Base-by-base conservation (phyloP, 148 eudicot species). In the Diospyros lotus region DNA sequence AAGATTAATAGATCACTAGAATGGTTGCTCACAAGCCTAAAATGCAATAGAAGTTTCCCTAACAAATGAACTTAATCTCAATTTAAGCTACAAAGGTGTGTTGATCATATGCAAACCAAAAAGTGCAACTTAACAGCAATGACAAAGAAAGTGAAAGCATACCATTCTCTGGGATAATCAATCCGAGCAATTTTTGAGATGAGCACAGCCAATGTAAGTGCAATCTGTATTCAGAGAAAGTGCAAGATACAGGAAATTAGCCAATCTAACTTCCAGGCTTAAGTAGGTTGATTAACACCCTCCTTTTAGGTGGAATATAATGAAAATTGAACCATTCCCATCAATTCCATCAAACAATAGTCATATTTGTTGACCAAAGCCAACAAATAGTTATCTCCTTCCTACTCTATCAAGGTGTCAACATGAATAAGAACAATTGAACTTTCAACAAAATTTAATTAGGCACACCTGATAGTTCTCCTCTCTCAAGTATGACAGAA, bases 161-260 rank as follows among this genome's bases (percentile, higher is more conserved):
- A 92, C 99, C 98, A 95, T 71, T 92, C 94, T 80, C 85, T 92
- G 43, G 97, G 94, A 73, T 95, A 92, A 80, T 95, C 99, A 76
- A 90, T 87, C 39, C 99, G 97, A 77, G 99, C 99, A 71, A 95
- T 95, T 79, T 92, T 95, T 60, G 99, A 95, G 70, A 90, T 89
- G 78, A 95, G 78, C 64, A 95, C 97, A 41, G 97, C 90, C 87
- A 95, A 78, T 76, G 96, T 89, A 80, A 88, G 76, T 68, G 99
- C 91, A 79, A 95, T 93, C 99, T 95, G 94, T 79, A 84, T 45
- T 53, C 40, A 72, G 75, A 77, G 72, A 64, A 83, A 63, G 75
- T 9, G 43, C 39, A 64, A 64, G 42, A 58, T 4, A 46, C 9
- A 28, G 43, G 59, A 69, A 52, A 54, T 80, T 6, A 56, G 74